Percentiles rank a stretch among this genome's conserved stretches.
phyloP scores from a whole-genome alignment of 176 grass and related monocot genomes.

The Areca catechu region DNA sequence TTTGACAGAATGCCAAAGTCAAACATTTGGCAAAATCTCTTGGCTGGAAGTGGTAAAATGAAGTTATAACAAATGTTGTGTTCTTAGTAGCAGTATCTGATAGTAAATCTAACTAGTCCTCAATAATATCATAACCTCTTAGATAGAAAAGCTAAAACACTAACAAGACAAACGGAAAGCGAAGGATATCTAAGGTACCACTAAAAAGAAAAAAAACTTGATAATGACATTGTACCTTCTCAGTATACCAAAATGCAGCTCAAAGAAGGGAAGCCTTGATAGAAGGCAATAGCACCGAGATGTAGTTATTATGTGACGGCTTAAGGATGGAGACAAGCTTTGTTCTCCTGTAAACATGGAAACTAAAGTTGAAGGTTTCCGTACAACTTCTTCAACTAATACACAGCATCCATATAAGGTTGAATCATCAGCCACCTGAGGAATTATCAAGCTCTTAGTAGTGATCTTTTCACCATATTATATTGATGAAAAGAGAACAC shows the following conservation, averaged over 20 bases:
- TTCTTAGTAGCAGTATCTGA: too few relatives aligned
- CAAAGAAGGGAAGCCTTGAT: conserved; percentile 90
- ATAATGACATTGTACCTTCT: conserved; percentile 44
- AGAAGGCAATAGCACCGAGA: conserved; percentile 94
- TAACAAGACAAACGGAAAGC: too few relatives aligned
- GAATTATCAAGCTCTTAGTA: conserved; percentile 20
- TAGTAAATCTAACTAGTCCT: too few relatives aligned
- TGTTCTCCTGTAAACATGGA: conserved; percentile 66
- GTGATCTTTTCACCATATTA: too few relatives aligned
- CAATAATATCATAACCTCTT: too few relatives aligned
- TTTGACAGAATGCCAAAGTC: too few relatives aligned
- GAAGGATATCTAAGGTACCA: background rate
- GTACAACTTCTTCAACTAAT: conserved; percentile 93
- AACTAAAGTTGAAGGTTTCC: conserved; percentile 79
- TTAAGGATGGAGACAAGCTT: conserved; percentile 37
- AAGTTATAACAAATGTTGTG: too few relatives aligned
- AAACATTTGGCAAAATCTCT: too few relatives aligned
- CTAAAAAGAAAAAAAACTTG: background rate
- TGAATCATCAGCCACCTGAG: conserved; percentile 86
- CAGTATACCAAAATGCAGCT: conserved; percentile 90
- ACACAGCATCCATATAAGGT: conserved; percentile 95
- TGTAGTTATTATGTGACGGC: conserved; percentile 79
- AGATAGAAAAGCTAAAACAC: too few relatives aligned
- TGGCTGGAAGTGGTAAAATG: too few relatives aligned
- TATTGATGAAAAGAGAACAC: too few relatives aligned